Conservation (phyloP, 1,284 basidiomycete species). For the Ganoderma resinaceum region DNA sequence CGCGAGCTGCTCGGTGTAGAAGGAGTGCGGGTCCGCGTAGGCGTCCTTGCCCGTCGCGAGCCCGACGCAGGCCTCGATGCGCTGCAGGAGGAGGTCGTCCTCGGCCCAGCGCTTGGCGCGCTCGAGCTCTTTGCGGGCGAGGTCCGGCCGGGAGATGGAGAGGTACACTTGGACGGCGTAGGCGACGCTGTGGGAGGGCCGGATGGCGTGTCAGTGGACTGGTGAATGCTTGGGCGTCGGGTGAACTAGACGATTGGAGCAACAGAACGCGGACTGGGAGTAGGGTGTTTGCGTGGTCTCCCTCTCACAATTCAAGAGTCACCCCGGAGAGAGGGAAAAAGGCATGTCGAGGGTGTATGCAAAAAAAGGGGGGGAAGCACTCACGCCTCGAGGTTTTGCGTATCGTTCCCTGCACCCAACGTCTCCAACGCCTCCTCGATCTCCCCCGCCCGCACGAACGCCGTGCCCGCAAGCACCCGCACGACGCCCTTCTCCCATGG, state of each 20-base stretch:
- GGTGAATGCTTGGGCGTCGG: too few species aligned
- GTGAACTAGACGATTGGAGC: not conserved
- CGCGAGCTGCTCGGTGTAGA: constrained; percentile 91
- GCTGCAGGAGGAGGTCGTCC: constrained; percentile 88
- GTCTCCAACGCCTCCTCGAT: constrained; percentile 92
- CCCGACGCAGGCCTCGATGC: constrained; percentile 89
- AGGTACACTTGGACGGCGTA: constrained; percentile 87
- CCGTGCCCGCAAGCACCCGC: constrained; percentile 81
- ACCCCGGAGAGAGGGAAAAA: not conserved
- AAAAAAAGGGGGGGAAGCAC: constrained; percentile 44
- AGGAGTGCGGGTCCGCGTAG: constrained; percentile 79
- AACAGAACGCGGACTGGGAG: not conserved
- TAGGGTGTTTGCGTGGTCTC: too few species aligned
- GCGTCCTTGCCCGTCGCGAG: constrained; percentile 80
- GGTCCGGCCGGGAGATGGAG: constrained; percentile 82
- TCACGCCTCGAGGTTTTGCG: constrained; percentile 87
- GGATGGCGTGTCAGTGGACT: not conserved
- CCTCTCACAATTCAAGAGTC: too few species aligned
- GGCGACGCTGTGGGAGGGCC: constrained; percentile 65
- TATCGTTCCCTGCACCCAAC: constrained; percentile 72
- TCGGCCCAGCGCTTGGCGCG: constrained; percentile 86
- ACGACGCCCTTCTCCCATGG: constrained; percentile 75
- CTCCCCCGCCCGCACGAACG: constrained; percentile 85
- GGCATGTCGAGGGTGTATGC: not conserved
- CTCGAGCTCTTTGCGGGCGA: constrained; percentile 87